Base-by-base conservation (phyloP, 371 early-diverging fungal genomes). In the Parasitella parasitica region DNA sequence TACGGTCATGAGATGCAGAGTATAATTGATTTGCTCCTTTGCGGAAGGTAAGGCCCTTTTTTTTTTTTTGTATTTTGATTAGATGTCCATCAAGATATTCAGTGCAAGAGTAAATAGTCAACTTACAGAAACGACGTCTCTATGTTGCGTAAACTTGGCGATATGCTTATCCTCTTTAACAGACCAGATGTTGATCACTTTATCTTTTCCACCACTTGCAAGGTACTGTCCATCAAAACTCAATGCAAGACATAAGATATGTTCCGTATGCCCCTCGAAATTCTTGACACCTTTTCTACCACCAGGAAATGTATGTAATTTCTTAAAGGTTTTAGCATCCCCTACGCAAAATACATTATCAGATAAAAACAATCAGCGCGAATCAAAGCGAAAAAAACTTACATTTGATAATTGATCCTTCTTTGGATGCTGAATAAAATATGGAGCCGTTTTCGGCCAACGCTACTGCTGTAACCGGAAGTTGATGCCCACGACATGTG, bases 101-200 rank as follows among this genome's bases (percentile, higher is more conserved):
- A 52, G 26, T 15, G 24, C 8, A 11, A n/a, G n/a, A 32, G 3
- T 8, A 32, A 32, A 32, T 8, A 30, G 8, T 30, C 3, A 32
- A 59, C 75, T 67, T 77, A 85, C 89, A 26, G 95, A 83, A 54
- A 98, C 83, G 26, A 91, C 82, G 78, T 97, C 97, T 62, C 94
- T 89, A 73, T 98, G 99, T 72, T 96, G 95, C 48, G 80, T 86
- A 71, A 97, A 96, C 50, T 75, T 76, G n/a, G 70, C 76, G 46
- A 94, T 55, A 59, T 86, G 89, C 54, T 76, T 77, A 73, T 93
- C 75, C 15, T 91, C 91, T 36, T 69, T 72, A 18, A 90, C 86
- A 5, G 92, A 89, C 97, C 97, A 98, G 6, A 97, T 85, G 69
- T 93, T 88, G 55, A 98, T 91, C n/a, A 80, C 71, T 58, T 93